Evolutionary conservation across 176 grass and related monocot species (phyloP).

Genomic region (Avena atlantica): DNA sequence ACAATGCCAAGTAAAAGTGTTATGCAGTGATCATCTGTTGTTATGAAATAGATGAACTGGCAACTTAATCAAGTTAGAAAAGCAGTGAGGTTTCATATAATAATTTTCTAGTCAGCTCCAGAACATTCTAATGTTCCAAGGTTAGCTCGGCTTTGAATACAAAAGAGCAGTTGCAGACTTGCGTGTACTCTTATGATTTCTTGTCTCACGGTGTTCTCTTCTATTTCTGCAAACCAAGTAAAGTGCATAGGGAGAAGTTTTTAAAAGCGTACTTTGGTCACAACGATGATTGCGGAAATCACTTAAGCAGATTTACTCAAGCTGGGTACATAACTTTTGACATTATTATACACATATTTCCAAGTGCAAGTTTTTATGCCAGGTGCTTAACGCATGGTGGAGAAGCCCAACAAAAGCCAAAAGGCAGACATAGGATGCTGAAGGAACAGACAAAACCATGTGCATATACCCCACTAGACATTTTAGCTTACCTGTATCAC

Average conservation of each 20-base stretch:
- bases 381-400: constrained; percentile 3
- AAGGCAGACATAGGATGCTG: constrained; percentile 58
- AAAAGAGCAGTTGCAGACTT: neutral
- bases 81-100: neutral
- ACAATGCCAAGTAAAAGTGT: neutral
- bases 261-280: neutral
- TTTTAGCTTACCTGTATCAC: constrained; percentile 81
- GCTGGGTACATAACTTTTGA: constrained; percentile 1
- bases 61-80: constrained; percentile 30
- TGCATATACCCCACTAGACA: constrained; percentile 49
- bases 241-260: neutral
- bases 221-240: constrained; percentile 22
- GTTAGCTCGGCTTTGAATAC: neutral
- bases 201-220: neutral
- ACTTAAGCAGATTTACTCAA: constrained; percentile 41
- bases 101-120: constrained; percentile 1
- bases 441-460: constrained; percentile 49
- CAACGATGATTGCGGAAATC: neutral
- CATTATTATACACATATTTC: constrained; percentile 11
- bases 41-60: constrained; percentile 11
- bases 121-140: constrained; percentile 3
- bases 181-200: neutral
- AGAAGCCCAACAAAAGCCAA: constrained; percentile 48
- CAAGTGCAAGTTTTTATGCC: constrained; percentile 35
- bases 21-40: neutral